Conservation (phyloP, 1,139 yeast genomes). For the Scheffersomyces lignicola region DNA sequence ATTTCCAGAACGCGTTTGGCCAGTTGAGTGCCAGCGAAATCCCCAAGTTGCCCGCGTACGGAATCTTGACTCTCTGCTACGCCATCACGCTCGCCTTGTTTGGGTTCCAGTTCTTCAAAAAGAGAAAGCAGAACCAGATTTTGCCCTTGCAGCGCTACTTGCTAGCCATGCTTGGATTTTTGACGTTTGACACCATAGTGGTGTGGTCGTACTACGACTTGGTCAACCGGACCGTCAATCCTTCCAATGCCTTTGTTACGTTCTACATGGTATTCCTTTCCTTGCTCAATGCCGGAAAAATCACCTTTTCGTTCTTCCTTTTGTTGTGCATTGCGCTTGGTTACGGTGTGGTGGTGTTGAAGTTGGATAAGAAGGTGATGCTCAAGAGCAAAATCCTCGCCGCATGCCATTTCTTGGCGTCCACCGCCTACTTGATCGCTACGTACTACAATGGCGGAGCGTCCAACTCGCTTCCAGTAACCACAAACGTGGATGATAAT, state of each 20-base stretch:
- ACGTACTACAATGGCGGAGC: conserved; percentile 55
- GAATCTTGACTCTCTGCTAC: conserved; percentile 79
- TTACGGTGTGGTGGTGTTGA: conserved; percentile 89
- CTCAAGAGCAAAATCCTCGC: conserved; percentile 78
- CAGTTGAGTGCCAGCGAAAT: conserved; percentile 85
- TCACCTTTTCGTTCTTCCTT: conserved; percentile 86
- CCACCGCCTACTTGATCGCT: conserved; percentile 66
- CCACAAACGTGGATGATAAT: conserved; percentile 21
- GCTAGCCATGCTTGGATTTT: conserved; percentile 78
- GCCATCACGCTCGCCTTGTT: conserved; percentile 79
- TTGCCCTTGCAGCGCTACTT: conserved; percentile 89
- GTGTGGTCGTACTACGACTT: conserved; percentile 92
- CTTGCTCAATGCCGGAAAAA: conserved; percentile 73
- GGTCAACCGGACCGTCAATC: conserved; percentile 58
- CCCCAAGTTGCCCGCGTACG: conserved; percentile 88
- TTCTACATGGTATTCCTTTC: conserved; percentile 79
- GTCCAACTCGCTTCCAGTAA: conserved; percentile 31
- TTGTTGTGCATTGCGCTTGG: conserved; percentile 85
- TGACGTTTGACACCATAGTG: conserved; percentile 81
- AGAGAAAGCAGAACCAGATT: conserved; percentile 73
- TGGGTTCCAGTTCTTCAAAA: conserved; percentile 82
- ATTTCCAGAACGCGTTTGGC: conserved; percentile 91
- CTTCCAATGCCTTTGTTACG: conserved; percentile 61
- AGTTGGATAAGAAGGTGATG: conserved; percentile 76
- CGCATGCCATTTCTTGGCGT: conserved; percentile 65